Percentiles rank a stretch among this genome's conserved stretches.
Evolutionary conservation across 371 early-diverging fungal genomes (phyloP).

Genomic region (Mucor irregularis): DNA sequence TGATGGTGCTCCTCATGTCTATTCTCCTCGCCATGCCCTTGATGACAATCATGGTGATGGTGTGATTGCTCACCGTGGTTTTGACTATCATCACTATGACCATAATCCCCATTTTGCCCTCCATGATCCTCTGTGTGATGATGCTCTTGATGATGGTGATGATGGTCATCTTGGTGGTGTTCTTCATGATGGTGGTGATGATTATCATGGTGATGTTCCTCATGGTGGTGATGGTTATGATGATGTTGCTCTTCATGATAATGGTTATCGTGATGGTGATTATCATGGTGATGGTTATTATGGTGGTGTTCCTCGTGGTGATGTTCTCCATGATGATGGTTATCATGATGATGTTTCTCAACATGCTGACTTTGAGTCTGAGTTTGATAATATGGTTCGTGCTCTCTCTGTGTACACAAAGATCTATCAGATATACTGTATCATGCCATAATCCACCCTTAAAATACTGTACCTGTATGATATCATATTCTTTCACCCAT

Average conservation of each 20-base stretch:
- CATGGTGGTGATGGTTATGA: not conserved
- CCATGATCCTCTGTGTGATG: not conserved
- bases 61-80: too few species aligned
- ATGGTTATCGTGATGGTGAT: conserved; percentile 15
- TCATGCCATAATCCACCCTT: not conserved
- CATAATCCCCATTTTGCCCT: not conserved
- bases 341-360: conserved; percentile 10
- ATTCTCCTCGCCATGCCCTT: too few species aligned
- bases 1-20: conserved; percentile 1
- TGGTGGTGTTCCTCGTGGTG: conserved; percentile 9
- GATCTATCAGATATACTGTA: not conserved
- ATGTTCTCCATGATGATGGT: conserved; percentile 9
- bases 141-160: too few species aligned
- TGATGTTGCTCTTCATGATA: conserved; percentile 5
- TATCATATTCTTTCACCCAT: conserved; percentile 9
- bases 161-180: not conserved
- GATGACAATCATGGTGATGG: too few species aligned
- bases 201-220: conserved; percentile 6
- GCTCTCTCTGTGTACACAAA: not conserved
- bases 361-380: not conserved
- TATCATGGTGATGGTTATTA: not conserved
- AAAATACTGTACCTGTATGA: not conserved
- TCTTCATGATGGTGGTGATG: not conserved
- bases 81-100: not conserved
- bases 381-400: conserved; percentile 4